Base-by-base conservation (phyloP, 108 stramenopile species). In the Nannochloropsis salina region DNA sequence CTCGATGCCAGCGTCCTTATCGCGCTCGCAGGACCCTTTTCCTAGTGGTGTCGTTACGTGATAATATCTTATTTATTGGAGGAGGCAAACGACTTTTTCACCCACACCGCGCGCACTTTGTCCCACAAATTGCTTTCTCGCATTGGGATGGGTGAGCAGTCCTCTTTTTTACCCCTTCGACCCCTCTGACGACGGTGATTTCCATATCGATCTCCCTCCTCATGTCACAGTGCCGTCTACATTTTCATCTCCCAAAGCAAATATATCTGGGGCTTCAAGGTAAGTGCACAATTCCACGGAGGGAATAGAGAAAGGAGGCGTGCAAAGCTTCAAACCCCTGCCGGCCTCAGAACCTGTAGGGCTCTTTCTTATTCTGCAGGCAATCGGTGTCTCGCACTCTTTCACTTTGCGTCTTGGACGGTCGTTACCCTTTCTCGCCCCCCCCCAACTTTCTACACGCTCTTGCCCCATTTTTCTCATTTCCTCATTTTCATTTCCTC, bases 241-340 rank as follows among this genome's bases (percentile, higher is more conserved):
- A 82, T 82, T 9, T 45, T 82, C 44, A 44, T 82, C 20, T 82
- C 82, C 44, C 82, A 82, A 21, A 44, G 42, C 44, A 82, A 82
- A 21, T 82, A 82, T 21, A 82, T 82, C 44, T 82, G 3, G 44
- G 82, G 82, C 5, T 82, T 82, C 61, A 15, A 74, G 61, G 61
- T 74, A 74, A 6, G 61, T 15, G n/a, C 15, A n/a, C 20, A n/a
- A n/a, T n/a, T 4, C 20, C 4, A 74, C 20, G 61, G 61, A 74
- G 61, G 61, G 61, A 74, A n/a, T 15, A n/a, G n/a, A 74, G 61
- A n/a, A 74, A 74, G 61, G 6, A 74, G 61, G 20, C 15, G 3
- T 15, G 8, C 20, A 8, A 8, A 74, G 31, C 31, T 31, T 31
- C 31, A 31, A 31, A 31, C 31, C 1, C 0, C 31, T 31, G 31